Percentiles rank a stretch among this genome's conserved stretches.
Evolutionary conservation across 2,329 filamentous ascomycete genomes (phyloP).

Genomic region (Juglanconis sp.): DNA sequence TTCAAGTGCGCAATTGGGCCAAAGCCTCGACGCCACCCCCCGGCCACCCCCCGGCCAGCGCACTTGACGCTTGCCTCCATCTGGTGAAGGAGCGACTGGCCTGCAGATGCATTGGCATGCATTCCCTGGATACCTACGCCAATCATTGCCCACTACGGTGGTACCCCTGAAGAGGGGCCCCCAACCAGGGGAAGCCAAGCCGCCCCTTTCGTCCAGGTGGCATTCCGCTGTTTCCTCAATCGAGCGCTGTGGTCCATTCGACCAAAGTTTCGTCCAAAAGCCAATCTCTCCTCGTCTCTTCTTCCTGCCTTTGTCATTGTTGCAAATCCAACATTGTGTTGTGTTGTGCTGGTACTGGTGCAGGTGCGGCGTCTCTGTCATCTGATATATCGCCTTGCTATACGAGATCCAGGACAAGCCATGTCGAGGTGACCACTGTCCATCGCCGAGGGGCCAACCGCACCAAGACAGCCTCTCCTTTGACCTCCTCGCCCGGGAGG

Average conservation of each 20-base stretch:
- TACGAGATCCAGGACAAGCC: constrained; percentile 4
- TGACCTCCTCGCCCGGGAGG: background rate
- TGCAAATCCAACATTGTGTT: constrained; percentile 3
- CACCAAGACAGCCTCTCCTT: background rate
- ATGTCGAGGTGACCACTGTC: constrained; percentile 15
- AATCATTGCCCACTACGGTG: constrained; percentile 10
- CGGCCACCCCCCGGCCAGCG: no score
- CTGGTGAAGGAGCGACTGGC: background rate
- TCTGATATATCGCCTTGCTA: constrained; percentile 5
- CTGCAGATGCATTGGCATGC: background rate
- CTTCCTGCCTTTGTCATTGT: constrained; percentile 10
- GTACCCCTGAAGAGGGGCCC: constrained; percentile 11
- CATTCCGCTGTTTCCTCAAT: constrained; percentile 12
- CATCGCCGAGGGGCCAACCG: constrained; percentile 10
- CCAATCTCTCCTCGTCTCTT: constrained; percentile 5
- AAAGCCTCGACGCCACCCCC: background rate
- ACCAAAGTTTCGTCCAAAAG: constrained; percentile 1
- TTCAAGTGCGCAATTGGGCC: background rate
- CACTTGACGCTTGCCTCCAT: background rate
- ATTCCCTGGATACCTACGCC: background rate
- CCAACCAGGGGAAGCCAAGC: background rate
- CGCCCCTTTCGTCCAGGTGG: constrained; percentile 3
- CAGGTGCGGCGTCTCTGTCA: background rate
- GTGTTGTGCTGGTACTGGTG: background rate
- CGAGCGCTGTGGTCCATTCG: constrained; percentile 11